Conservation (phyloP, 2,329 filamentous ascomycete species). For the Macrophomina tecta region DNA sequence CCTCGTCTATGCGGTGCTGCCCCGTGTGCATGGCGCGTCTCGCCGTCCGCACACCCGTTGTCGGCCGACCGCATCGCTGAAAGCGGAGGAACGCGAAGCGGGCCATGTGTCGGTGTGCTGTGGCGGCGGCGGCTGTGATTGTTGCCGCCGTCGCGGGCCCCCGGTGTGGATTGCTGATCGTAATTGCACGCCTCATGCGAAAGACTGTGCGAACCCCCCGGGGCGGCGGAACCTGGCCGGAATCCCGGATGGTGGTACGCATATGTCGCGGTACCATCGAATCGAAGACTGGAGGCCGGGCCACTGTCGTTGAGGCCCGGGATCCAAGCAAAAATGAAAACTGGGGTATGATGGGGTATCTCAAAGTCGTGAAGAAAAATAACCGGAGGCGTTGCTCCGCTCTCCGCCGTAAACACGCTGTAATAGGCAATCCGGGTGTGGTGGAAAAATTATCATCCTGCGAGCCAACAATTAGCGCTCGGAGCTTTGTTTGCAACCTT, state of each 20-base stretch:
- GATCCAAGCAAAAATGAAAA: slow-evolving; percentile 12
- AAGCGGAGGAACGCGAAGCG: background rate
- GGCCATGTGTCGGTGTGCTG: slow-evolving; percentile 15
- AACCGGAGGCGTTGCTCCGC: slow-evolving; percentile 3
- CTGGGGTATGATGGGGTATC: slow-evolving; percentile 17
- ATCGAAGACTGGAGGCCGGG: too few species aligned
- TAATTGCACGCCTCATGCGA: slow-evolving; percentile 18
- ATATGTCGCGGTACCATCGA: slow-evolving; percentile 2
- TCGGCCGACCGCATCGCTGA: background rate
- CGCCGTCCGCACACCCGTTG: background rate
- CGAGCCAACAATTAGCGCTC: slow-evolving; percentile 11
- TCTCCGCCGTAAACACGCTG: background rate
- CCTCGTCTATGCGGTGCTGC: slow-evolving; percentile 31
- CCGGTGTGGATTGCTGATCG: background rate
- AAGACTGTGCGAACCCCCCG: slow-evolving; percentile 11
- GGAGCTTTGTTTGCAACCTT: background rate
- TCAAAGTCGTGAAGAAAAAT: background rate
- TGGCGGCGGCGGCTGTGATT: background rate
- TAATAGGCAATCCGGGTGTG: slow-evolving; percentile 8
- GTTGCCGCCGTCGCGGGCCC: slow-evolving; percentile 1
- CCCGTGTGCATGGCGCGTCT: slow-evolving; percentile 26
- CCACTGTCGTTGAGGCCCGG: too few species aligned
- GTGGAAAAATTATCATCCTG: slow-evolving; percentile 18
- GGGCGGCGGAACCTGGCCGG: background rate
- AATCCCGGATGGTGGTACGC: slow-evolving; percentile 4